Base-by-base conservation (phyloP, 495 filamentous ascomycete species). In the Massariosphaeria phaeospora region DNA sequence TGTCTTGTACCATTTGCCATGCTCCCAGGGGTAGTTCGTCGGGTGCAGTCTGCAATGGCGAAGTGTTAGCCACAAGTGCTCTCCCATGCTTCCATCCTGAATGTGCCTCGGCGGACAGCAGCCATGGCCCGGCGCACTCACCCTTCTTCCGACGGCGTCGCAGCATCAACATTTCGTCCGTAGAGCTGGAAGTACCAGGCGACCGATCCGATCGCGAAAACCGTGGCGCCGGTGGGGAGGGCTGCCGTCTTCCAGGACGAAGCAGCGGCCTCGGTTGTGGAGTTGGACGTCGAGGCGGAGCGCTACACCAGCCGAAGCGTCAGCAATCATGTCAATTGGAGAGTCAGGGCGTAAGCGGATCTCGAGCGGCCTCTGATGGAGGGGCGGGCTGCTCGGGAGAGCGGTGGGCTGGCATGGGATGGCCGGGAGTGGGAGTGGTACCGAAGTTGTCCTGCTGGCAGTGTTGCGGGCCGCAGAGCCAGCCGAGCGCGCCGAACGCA, bases 81-180 rank as follows among this genome's bases (percentile, higher is more conserved):
- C 39, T 21, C 23, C 24, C 36, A 48, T 42, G 27, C 34, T 35
- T 7, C 6, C 10, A 21, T 0, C 2, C 39, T 26, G 1, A 29
- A 35, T 55, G 48, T 52, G 36, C 42, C 18, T 29, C n/a, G n/a
- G n/a, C n/a, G n/a, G n/a, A 40, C 39, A 55, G 29, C 10, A 1
- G 31, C 18, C 27, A 1, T 23, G 10, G 17, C n/a, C 18, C 34
- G 3, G 17, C 39, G 51, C 38, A 59, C 62, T 57, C 50, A 99
- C 93, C 93, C 94, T 83, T 99, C 94, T 79, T 99, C 94, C 69
- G 81, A 80, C 58, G 87, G 88, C 64, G 94, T 93, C 84, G 85
- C 85, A 59, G 93, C 94, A 72, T 89, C 80, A 31, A 86, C 82
- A 57, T 84, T 84, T 53, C 84, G 79, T 63, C 93, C 94, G 75